Conservation (phyloP, 257 asterid genomes). For the Henckelia pumila region DNA sequence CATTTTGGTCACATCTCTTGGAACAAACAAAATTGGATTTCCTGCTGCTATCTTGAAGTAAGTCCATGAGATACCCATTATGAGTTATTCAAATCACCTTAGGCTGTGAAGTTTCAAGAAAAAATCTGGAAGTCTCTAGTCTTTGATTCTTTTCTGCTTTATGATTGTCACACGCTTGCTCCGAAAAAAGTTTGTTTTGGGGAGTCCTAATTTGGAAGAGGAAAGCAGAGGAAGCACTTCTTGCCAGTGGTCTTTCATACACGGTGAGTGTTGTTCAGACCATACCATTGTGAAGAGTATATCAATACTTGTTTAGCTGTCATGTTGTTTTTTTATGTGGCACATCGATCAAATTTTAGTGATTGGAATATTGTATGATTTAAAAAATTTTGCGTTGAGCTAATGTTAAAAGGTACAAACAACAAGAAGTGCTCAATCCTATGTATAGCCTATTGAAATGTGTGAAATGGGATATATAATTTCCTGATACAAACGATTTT, state of each 20-base stretch:
- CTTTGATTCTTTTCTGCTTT: slow-evolving; percentile 3
- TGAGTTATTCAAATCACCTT: slow-evolving; percentile 17
- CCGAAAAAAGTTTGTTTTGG: slow-evolving; percentile 75
- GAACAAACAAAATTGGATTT: slow-evolving; percentile 89
- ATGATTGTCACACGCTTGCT: slow-evolving; percentile 22
- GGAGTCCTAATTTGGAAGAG: slow-evolving; percentile 91
- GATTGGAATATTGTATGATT: too few species aligned
- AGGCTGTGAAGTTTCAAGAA: slow-evolving; percentile 2
- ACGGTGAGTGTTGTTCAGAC: slow-evolving; percentile 55
- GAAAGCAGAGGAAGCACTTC: slow-evolving; percentile 92
- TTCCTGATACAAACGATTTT: background rate
- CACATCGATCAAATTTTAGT: too few species aligned
- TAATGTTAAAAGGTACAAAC: too few species aligned
- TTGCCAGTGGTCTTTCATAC: slow-evolving; percentile 84
- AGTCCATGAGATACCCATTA: slow-evolving; percentile 23
- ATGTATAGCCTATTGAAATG: background rate
- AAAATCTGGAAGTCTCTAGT: background rate
- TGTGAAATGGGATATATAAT: background rate
- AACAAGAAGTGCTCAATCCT: background rate
- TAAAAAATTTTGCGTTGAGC: too few species aligned
- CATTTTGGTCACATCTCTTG: slow-evolving; percentile 88
- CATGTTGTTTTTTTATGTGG: background rate
- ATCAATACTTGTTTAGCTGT: background rate
- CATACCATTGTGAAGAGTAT: background rate
- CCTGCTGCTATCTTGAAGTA: slow-evolving; percentile 97